These are phyloP conservation scores for Rhizopogon roseolus DNA, from an alignment of 768 basidiomycete species.

Conservation along the genomic window DNA sequence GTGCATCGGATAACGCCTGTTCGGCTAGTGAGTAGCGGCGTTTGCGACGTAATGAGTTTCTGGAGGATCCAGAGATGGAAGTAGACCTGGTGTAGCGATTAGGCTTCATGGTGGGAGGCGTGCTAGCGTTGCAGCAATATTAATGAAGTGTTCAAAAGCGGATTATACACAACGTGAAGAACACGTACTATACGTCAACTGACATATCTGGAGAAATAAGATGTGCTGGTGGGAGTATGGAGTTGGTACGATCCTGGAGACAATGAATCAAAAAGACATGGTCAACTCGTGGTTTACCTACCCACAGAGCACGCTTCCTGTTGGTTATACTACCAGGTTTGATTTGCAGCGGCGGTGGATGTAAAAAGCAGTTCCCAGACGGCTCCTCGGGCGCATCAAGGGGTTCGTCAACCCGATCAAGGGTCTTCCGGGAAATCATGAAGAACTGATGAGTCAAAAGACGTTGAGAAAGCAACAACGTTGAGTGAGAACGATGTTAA, in stretches of 20 bases:
- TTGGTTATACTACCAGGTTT: slow-evolving; percentile 7
- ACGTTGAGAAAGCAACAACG: too few species aligned
- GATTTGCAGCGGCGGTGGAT: slow-evolving; percentile 10
- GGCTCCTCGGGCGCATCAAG: slow-evolving; percentile 6
- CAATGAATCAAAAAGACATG: not conserved
- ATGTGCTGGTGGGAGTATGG: slow-evolving; percentile 2
- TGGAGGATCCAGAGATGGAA: slow-evolving; percentile 23
- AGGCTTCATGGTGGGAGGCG: slow-evolving; percentile 10
- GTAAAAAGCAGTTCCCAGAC: slow-evolving; percentile 2
- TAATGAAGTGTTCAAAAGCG: not conserved
- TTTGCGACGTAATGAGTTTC: slow-evolving; percentile 24
- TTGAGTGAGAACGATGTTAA: not conserved
- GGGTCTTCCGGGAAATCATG: slow-evolving; percentile 23
- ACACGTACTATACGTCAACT: slow-evolving; percentile 14
- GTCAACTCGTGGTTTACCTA: not conserved
- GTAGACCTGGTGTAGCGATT: slow-evolving; percentile 4
- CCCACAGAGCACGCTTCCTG: slow-evolving; percentile 10
- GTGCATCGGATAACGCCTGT: slow-evolving; percentile 32
- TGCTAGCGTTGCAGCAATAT: slow-evolving; percentile 10
- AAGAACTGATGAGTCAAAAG: not conserved
- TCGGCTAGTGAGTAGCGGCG: slow-evolving; percentile 44
- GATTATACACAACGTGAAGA: slow-evolving; percentile 10
- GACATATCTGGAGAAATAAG: slow-evolving; percentile 2
- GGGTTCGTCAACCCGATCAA: slow-evolving; percentile 21
- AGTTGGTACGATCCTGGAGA: slow-evolving; percentile 19